Conservation (phyloP, 306 rosid species). For the Lupinus albus region DNA sequence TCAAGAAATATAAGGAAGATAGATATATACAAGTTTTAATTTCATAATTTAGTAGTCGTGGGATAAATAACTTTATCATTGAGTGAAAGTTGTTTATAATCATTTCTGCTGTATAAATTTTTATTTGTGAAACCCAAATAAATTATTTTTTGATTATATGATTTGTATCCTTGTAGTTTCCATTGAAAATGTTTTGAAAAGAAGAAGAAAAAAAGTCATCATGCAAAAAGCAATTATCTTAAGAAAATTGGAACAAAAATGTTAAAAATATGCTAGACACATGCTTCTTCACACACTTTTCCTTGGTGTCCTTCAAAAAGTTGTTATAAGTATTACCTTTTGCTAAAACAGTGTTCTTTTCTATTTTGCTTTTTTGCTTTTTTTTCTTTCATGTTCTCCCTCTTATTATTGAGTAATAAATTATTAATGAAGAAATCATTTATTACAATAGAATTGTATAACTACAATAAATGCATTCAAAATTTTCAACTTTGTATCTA, state of each 20-base stretch:
- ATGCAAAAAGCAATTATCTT: not conserved
- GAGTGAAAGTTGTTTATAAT: not conserved
- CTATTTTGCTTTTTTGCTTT: not conserved
- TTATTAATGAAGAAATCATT: not conserved
- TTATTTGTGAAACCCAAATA: not conserved
- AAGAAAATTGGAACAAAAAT: not conserved
- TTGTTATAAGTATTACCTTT: constrained; percentile 14
- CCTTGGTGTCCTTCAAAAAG: constrained; percentile 35
- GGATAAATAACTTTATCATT: no score
- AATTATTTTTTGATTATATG: not conserved
- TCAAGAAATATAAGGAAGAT: no score
- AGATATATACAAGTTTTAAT: no score
- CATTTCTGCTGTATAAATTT: not conserved
- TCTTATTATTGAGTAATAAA: not conserved
- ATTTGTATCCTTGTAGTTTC: constrained; percentile 5
- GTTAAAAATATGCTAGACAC: constrained; percentile 17
- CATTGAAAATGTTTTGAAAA: not conserved
- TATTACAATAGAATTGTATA: no score
- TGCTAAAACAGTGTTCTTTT: constrained; percentile 3
- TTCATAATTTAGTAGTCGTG: no score
- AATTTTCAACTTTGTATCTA: no score
- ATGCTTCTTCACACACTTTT: constrained; percentile 22
- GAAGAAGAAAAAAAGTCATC: not conserved
- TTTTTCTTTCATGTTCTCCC: not conserved
- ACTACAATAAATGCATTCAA: no score